phyloP scores from a whole-genome alignment of 176 grass and related monocot genomes.

The Aechmea fasciata region DNA sequence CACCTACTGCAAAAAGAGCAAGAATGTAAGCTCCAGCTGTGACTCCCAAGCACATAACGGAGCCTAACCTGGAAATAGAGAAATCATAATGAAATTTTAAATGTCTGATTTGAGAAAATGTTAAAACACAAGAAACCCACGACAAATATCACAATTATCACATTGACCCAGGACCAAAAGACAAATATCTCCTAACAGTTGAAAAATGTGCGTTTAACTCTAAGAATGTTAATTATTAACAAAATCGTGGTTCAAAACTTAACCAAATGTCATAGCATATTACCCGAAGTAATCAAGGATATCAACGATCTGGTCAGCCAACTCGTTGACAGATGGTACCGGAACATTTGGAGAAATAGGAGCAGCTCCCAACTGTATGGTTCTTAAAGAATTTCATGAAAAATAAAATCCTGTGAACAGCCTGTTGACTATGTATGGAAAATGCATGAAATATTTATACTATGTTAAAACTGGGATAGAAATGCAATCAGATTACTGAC shows the following conservation, averaged over 20 bases:
- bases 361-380: slow-evolving; percentile 81
- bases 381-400: slow-evolving; percentile 26
- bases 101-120: no score
- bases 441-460: background rate
- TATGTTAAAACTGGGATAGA: background rate
- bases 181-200: slow-evolving; percentile 10
- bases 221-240: background rate
- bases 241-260: background rate
- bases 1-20: slow-evolving; percentile 74
- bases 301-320: slow-evolving; percentile 75
- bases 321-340: slow-evolving; percentile 57
- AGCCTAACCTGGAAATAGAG: slow-evolving; percentile 50
- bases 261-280: slow-evolving; percentile 6
- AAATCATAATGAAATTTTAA: slow-evolving; percentile 2
- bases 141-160: no score
- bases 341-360: slow-evolving; percentile 61
- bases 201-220: background rate
- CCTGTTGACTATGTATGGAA: background rate
- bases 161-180: background rate
- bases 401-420: slow-evolving; percentile 10
- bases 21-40: slow-evolving; percentile 92
- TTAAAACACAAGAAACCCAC: no score
- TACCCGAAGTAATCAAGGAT: slow-evolving; percentile 97
- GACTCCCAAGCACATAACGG: slow-evolving; percentile 94
- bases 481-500: slow-evolving; percentile 30